Evolutionary conservation across 805 yeast genomes (phyloP).

Genomic region (Naumovozyma dairenensis): DNA sequence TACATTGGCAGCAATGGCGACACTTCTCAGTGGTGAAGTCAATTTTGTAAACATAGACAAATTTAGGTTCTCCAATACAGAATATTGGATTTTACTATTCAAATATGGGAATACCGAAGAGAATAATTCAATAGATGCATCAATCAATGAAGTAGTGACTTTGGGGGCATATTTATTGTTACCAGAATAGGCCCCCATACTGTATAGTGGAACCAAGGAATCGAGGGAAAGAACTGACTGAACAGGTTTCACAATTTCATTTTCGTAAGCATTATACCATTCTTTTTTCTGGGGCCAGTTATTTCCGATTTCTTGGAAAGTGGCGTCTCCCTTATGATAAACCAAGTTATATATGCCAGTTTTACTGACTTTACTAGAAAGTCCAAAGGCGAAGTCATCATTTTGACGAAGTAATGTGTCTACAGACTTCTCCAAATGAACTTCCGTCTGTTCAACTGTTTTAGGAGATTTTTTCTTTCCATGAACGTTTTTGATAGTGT

Average conservation of each 20-base stretch:
- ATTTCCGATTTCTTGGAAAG: constrained; percentile 20
- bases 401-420: constrained; percentile 21
- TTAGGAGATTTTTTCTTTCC: constrained; percentile 12
- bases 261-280: constrained; percentile 31
- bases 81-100: constrained; percentile 71
- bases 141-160: constrained; percentile 50
- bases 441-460: constrained; percentile 11
- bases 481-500: constrained; percentile 5
- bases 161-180: constrained; percentile 29
- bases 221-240: constrained; percentile 35
- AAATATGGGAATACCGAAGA: constrained; percentile 60
- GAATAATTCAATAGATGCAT: constrained; percentile 68
- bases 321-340: constrained; percentile 16
- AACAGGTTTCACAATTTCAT: constrained; percentile 30
- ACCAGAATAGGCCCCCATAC: constrained; percentile 8
- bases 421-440: constrained; percentile 12
- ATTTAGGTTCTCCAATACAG: constrained; percentile 74
- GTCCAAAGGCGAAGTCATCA: constrained; percentile 41
- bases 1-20: constrained; percentile 51
- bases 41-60: constrained; percentile 39
- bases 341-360: constrained; percentile 31
- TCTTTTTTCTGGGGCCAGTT: constrained; percentile 17
- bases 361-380: constrained; percentile 39
- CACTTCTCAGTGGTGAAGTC: constrained; percentile 26
- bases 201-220: constrained; percentile 29